Base-by-base conservation (phyloP, 257 asterid genomes). In the Nyctanthes arbortristis region DNA sequence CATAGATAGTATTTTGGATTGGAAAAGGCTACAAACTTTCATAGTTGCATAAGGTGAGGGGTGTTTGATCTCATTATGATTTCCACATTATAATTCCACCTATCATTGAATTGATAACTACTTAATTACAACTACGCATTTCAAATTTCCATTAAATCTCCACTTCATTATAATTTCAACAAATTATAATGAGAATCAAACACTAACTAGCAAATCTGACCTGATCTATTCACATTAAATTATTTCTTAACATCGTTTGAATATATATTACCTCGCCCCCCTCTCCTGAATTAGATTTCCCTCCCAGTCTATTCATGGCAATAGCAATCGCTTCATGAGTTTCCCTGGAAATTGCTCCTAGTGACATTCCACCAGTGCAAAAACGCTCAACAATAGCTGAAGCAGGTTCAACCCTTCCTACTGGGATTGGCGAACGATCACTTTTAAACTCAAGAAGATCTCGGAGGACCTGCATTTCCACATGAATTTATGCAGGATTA, bases 281-380 rank as follows among this genome's bases (percentile, higher is more conserved):
- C 85, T 93, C 99, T 72, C 97, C 99, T 4, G 99, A 93, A 75
- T 93, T 93, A 54, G 99, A 93, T 77, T 91, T 93, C 61, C 99
- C 99, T 18, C 97, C 95, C 69, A 93, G 43, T 84, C 97, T 83
- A 78, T 93, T 93, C 99, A 93, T 93, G 14, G 99, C 99, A 65
- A 91, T 91, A 74, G 99, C 99, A 71, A 93, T 91, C 52, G 99
- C 96, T 83, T 91, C 99, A 64, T 93, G 99, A 69, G 99, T 93
- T 86, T 93, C 97, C 80, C 97, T 87, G 58, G 99, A 93, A 79
- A 93, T 93, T 69, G 99, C 99, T 77, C 99, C 99, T 60, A 93
- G 96, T 13, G 99, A 91, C 99, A 93, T 93, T 75, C 99, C 99
- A 66, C 99, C 99, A 13, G 99, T 93, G 81, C 99, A 93, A 80